Conservation (phyloP, 768 basidiomycete species). For the Lactarius evosmus region DNA sequence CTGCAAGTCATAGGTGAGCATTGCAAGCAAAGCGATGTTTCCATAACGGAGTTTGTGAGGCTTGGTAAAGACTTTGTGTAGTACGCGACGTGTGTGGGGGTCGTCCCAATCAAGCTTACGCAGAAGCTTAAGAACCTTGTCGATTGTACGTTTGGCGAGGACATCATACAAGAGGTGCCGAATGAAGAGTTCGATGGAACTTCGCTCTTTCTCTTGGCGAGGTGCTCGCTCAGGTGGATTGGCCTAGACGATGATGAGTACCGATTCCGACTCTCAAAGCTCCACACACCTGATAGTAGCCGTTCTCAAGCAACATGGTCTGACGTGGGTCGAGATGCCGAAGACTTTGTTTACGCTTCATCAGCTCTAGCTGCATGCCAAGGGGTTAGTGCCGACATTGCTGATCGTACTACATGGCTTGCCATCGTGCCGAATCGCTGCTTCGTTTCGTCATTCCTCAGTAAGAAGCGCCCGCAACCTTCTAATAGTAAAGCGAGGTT, state of each 20-base stretch:
- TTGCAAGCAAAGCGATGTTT: slow-evolving; percentile 85
- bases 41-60: slow-evolving; percentile 97
- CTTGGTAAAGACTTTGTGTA: slow-evolving; percentile 93
- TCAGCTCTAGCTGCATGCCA: slow-evolving; percentile 71
- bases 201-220: slow-evolving; percentile 77
- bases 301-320: slow-evolving; percentile 88
- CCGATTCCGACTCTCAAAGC: slow-evolving; percentile 1
- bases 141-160: slow-evolving; percentile 87
- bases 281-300: slow-evolving; percentile 83
- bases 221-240: slow-evolving; percentile 95
- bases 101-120: slow-evolving; percentile 98
- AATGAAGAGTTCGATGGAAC: slow-evolving; percentile 89
- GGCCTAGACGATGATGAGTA: slow-evolving; percentile 53
- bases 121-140: slow-evolving; percentile 90
- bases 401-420: slow-evolving; percentile 20
- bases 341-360: slow-evolving; percentile 91
- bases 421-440: slow-evolving; percentile 90
- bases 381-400: neutral
- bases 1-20: slow-evolving; percentile 92
- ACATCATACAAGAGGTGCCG: slow-evolving; percentile 94
- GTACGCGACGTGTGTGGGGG: slow-evolving; percentile 49
- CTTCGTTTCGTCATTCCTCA: slow-evolving; percentile 83
- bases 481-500: slow-evolving; percentile 89
- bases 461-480: slow-evolving; percentile 87
- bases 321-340: slow-evolving; percentile 93